Percentiles rank a stretch among this genome's conserved stretches.
Conservation (phyloP, 148 eudicot species). For the Diospyros lotus region DNA sequence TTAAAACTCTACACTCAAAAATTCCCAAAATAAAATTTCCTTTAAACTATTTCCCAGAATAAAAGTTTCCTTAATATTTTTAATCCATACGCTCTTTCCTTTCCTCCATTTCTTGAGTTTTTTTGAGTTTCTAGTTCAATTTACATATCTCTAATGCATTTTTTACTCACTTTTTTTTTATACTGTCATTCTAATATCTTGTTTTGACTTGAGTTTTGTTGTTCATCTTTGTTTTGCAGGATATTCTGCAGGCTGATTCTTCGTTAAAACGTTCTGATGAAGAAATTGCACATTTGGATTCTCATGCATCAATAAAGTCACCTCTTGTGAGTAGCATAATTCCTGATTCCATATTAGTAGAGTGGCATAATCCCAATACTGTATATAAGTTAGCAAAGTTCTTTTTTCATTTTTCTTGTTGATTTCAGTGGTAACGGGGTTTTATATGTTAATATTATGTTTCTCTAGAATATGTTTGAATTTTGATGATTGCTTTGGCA, state of each 20-base stretch:
- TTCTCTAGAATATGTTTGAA: background rate
- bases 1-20: too few species aligned
- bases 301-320: conserved; percentile 67
- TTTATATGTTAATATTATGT: background rate
- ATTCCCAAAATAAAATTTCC: too few species aligned
- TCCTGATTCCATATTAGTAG: background rate
- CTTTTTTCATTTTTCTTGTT: background rate
- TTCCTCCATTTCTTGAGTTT: too few species aligned
- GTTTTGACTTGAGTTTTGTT: conserved; percentile 7
- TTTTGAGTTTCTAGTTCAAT: too few species aligned
- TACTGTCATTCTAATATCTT: conserved; percentile 1
- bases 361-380: background rate
- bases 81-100: too few species aligned
- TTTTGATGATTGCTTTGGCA: background rate
- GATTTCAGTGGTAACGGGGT: background rate
- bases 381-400: background rate
- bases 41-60: too few species aligned
- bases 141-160: too few species aligned
- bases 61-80: too few species aligned
- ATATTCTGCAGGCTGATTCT: conserved; percentile 67
- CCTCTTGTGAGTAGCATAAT: conserved; percentile 68
- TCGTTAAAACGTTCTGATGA: conserved; percentile 66
- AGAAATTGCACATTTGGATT: conserved; percentile 65
- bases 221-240: conserved; percentile 32
- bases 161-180: background rate